phyloP scores from a whole-genome alignment of 768 basidiomycete genomes.

The Candolleomyces eurysporus region DNA sequence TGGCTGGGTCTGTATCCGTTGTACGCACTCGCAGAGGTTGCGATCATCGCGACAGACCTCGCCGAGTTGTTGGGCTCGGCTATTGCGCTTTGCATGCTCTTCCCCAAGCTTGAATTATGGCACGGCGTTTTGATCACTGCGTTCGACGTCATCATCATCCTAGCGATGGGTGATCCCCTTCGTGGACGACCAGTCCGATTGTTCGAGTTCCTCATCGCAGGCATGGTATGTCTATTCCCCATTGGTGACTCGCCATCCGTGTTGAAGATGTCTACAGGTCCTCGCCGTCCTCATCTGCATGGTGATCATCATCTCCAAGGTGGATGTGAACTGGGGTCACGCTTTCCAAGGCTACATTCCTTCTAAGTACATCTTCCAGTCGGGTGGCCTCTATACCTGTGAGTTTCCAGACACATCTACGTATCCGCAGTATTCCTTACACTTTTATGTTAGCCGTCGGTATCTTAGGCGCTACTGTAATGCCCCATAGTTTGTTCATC shows the following conservation, averaged over 20 bases:
- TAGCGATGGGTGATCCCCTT: conserved; percentile 70
- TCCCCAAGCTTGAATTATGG: conserved; percentile 68
- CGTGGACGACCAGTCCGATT: conserved; percentile 61
- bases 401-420: conserved; percentile 19
- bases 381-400: conserved; percentile 67
- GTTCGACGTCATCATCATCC: conserved; percentile 65
- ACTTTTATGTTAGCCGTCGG: conserved; percentile 50
- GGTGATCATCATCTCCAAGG: conserved; percentile 68
- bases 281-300: conserved; percentile 77
- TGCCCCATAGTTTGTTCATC: conserved; percentile 90
- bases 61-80: conserved; percentile 82
- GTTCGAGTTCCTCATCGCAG: conserved; percentile 66
- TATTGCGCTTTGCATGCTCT: conserved; percentile 74
- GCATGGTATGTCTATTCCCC: conserved; percentile 42
- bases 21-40: conserved; percentile 62
- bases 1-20: conserved; percentile 65
- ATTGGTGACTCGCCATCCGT: background rate
- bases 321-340: conserved; percentile 67
- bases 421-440: background rate
- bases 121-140: conserved; percentile 68
- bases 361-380: conserved; percentile 58
- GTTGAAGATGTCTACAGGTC: conserved; percentile 37
- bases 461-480: conserved; percentile 81
- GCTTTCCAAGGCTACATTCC: conserved; percentile 79
- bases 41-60: conserved; percentile 75